Evolutionary conservation across 2,329 filamentous ascomycete genomes (phyloP), one percentile per base, ranked within the genome.

Genomic region (Diplocarpon rosae): DNA sequence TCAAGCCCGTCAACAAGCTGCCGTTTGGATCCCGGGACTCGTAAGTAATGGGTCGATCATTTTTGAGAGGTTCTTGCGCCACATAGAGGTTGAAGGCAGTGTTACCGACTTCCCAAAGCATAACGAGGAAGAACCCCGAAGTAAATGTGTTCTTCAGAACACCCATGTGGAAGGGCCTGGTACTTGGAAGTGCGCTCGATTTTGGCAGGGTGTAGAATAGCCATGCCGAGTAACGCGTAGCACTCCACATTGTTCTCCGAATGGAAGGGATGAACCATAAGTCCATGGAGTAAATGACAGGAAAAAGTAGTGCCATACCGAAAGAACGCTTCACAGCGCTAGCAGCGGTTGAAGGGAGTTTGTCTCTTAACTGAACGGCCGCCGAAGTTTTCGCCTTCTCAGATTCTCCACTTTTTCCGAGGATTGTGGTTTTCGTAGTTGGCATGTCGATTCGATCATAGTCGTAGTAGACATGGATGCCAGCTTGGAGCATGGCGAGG

Each of bases 21-120:
- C 87, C 88, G 58, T 95, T 96, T 1, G 90, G 86, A 62, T 95
- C 89, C 59, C 85, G 92, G 13, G 87, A 85, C 53, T 90, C 85
- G 14, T 76, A 75, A 0, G 87, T 95, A 45, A 96, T 73, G 3
- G 89, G 88, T 56, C 81, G 76, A n/a, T 75, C 81, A 53, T 85
- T 85, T 68, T 94, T 95, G 43, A 94, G 62, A 0, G 90, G 90
- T 55, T 84, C 78, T 61, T 83, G 81, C 20, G 80, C 78, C 58
- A 95, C 76, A 62, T 87, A 88, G n/a, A 80, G 66, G 5, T 83
- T 82, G 61, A 95, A 95, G 20, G 84, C 76, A 24, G 75, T 67
- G 59, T 92, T 93, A 33, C 80, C 78, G 17, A 81, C 68, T 46
- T 86, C 75, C 87, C 89, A 95, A 28, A 93, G 65, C 15, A 84